Conservation (phyloP, 148 eudicot species). For the Rhododendron williamsianum region DNA sequence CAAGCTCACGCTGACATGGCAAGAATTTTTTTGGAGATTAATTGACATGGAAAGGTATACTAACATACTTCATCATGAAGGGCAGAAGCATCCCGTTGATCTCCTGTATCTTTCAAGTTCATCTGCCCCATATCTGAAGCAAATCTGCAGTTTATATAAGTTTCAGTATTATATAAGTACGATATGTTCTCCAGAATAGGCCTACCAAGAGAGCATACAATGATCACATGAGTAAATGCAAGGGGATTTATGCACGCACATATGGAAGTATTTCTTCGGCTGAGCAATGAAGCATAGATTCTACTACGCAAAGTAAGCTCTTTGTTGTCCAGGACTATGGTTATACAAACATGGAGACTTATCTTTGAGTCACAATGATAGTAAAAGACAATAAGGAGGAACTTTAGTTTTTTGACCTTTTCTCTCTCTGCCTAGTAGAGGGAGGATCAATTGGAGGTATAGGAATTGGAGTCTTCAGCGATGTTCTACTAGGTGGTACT, state of each 20-base stretch:
- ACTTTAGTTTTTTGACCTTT: slow-evolving; percentile 38
- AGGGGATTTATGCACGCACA: background rate
- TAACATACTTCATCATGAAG: slow-evolving; percentile 83
- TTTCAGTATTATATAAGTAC: background rate
- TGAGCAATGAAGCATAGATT: background rate
- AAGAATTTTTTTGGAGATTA: background rate
- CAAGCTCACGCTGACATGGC: background rate
- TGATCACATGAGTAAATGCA: background rate
- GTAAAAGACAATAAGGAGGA: background rate
- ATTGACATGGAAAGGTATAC: background rate
- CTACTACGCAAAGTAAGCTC: background rate
- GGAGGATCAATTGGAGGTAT: slow-evolving; percentile 78
- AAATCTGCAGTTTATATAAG: slow-evolving; percentile 35
- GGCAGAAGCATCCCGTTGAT: slow-evolving; percentile 74
- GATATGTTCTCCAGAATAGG: background rate
- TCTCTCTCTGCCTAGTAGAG: slow-evolving; percentile 41
- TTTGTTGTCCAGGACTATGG: background rate
- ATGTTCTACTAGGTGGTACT: slow-evolving; percentile 43
- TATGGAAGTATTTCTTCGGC: background rate
- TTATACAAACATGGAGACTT: background rate
- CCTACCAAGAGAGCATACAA: background rate
- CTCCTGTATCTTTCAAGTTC: slow-evolving; percentile 52
- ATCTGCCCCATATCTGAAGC: slow-evolving; percentile 46
- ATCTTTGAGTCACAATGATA: background rate
- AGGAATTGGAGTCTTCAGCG: slow-evolving; percentile 52